Base-by-base conservation (phyloP, 352 stramenopile species). In the Thraustochytrium sp. region DNA sequence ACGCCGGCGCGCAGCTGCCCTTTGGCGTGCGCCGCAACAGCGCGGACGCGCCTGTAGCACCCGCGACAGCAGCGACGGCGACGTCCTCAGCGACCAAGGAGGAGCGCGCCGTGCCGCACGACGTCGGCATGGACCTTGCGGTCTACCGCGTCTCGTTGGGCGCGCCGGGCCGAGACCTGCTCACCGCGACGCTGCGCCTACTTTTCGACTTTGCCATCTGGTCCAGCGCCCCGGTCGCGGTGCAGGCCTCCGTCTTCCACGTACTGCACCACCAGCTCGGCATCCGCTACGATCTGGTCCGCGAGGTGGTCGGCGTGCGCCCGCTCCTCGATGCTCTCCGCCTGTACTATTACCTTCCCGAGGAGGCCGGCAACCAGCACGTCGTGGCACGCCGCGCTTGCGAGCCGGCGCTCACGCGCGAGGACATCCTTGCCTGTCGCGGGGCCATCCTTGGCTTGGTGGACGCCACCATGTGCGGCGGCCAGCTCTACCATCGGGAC, bases 161-260 rank as follows among this genome's bases (percentile, higher is more conserved):
- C 9, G 26, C 59, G 29, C 36, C 18, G 16, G 59, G 40, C 26
- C 59, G 40, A 49, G 42, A 34, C 51, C 49, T 80, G 2, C 31
- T 53, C 31, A 80, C 40, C 37, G 53, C 48, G 1, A 31, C 48
- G 0, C 11, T 63, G 8, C 42, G 46, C 4, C 38, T 80, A 0
- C 42, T 80, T 37, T 80, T 80, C 34, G 68, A 80, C 26, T 53
- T 80, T 75, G 68, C 31, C 31, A 75, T 80, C 38, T 80, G 68
- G 68, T 21, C 68, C 8, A 65, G 46, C 31, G 68, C 48, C 4
- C 34, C 68, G 16, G 23, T 53, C 37, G n/a, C 5, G 26, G 68
- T 80, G 21, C 68, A 80, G 42, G 11, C 3, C 37, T 36, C 13
- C 23, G 16, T 80, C 4, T 80, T 80, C 3, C 68, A 72, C 13